Conservation (phyloP, 106 monocot species). For the Platanthera guangdongensis region DNA sequence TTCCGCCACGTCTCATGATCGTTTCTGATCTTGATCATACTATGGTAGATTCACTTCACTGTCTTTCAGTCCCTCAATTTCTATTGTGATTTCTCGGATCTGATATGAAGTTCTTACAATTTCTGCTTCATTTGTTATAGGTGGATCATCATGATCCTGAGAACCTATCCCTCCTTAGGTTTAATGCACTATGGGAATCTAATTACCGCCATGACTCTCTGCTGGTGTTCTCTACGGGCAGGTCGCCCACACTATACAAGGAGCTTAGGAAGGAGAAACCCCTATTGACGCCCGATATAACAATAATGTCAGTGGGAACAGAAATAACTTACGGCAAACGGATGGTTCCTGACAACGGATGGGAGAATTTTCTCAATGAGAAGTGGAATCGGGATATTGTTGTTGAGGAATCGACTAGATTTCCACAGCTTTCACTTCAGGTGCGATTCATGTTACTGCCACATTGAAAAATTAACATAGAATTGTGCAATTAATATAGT, state of each 20-base stretch:
- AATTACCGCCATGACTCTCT: conserved; percentile 42
- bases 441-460: conserved; percentile 1
- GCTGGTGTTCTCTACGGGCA: conserved; percentile 68
- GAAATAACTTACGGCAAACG: conserved; percentile 59
- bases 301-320: conserved; percentile 70
- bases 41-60: conserved; percentile 37
- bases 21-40: conserved; percentile 91
- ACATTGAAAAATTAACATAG: too few species aligned
- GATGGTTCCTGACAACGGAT: conserved; percentile 59
- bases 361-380: conserved; percentile 40
- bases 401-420: conserved; percentile 55
- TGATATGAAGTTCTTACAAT: background rate
- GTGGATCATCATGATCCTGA: conserved; percentile 65
- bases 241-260: conserved; percentile 50
- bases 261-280: conserved; percentile 47
- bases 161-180: conserved; percentile 58
- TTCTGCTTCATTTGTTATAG: conserved; percentile 15
- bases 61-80: background rate
- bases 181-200: conserved; percentile 72
- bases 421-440: conserved; percentile 46
- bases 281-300: conserved; percentile 62
- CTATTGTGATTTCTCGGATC: background rate
- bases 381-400: conserved; percentile 59
- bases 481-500: too few species aligned
- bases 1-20: conserved; percentile 62